A percentile compares a stretch with the other conserved stretches of the same genome.
Conservation (phyloP, 1,284 basidiomycete genomes). For the Sphagnurus paluster region DNA sequence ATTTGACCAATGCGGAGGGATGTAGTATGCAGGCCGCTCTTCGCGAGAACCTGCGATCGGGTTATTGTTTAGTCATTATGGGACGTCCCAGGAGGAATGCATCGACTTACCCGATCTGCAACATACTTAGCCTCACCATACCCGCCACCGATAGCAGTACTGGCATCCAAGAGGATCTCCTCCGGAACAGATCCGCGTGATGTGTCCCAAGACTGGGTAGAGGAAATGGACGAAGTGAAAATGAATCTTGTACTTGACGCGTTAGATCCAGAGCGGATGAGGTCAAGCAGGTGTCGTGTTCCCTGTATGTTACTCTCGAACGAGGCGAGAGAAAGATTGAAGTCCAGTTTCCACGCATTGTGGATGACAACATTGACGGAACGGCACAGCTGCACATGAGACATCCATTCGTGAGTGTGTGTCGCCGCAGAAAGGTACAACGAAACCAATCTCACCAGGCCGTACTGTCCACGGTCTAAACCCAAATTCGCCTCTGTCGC, state of each 20-base stretch:
- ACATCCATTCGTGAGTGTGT: too few species aligned
- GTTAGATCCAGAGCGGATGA: constrained; percentile 21
- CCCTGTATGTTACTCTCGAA: constrained; percentile 37
- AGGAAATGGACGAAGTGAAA: constrained; percentile 32
- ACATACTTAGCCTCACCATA: constrained; percentile 33
- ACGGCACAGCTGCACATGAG: constrained; percentile 26
- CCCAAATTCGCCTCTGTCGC: constrained; percentile 22
- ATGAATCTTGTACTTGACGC: too few species aligned
- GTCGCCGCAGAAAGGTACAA: too few species aligned
- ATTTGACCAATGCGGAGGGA: constrained; percentile 28
- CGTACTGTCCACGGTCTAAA: constrained; percentile 21
- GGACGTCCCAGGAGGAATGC: background rate
- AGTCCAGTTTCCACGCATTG: constrained; percentile 43
- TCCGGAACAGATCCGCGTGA: constrained; percentile 26
- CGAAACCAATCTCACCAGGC: constrained; percentile 22
- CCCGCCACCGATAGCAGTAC: constrained; percentile 26
- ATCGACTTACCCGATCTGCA: constrained; percentile 30
- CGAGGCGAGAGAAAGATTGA: constrained; percentile 34
- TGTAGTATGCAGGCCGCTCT: constrained; percentile 27
- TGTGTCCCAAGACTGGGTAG: constrained; percentile 32
- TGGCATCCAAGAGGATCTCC: constrained; percentile 22
- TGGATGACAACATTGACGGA: constrained; percentile 34
- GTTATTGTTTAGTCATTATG: background rate
- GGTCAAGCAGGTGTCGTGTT: constrained; percentile 33
- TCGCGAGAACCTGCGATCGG: constrained; percentile 22